These are phyloP conservation scores for Panaeolus cyanescens DNA, from an alignment of 768 basidiomycete species.

Conservation along the genomic window DNA sequence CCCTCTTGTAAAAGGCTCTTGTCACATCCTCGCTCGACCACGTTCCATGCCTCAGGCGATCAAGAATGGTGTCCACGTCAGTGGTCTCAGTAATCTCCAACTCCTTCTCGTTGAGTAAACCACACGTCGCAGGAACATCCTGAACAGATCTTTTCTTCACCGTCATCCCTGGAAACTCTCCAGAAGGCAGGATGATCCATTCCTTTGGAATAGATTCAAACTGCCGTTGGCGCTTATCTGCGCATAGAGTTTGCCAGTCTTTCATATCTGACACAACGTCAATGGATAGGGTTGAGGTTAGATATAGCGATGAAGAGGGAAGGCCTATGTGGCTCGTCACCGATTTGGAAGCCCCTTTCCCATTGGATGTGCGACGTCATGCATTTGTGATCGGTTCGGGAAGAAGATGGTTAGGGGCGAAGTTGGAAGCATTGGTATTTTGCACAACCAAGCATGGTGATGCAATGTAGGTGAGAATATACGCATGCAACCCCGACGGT, in stretches of 20 bases:
- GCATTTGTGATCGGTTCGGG: background rate
- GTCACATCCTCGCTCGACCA: slow-evolving; percentile 74
- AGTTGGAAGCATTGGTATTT: too few relatives aligned
- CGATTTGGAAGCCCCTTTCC: background rate
- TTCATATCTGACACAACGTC: too few relatives aligned
- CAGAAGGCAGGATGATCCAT: slow-evolving; percentile 63
- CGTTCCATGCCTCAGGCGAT: slow-evolving; percentile 49
- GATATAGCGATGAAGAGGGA: background rate
- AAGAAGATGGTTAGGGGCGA: background rate
- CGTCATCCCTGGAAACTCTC: slow-evolving; percentile 48
- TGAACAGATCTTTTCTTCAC: slow-evolving; percentile 10
- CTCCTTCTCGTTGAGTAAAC: slow-evolving; percentile 56
- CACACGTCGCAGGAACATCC: slow-evolving; percentile 53
- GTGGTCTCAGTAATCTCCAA: slow-evolving; percentile 46
- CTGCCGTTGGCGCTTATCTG: slow-evolving; percentile 57
- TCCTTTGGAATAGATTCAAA: slow-evolving; percentile 59
- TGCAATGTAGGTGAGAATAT: too few relatives aligned
- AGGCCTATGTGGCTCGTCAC: background rate
- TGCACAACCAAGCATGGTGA: too few relatives aligned
- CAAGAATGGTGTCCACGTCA: slow-evolving; percentile 45
- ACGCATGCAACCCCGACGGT: too few relatives aligned
- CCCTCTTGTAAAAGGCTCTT: slow-evolving; percentile 75
- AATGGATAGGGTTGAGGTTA: background rate
- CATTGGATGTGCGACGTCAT: background rate
- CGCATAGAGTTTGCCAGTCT: slow-evolving; percentile 53